These are phyloP conservation scores for Ceriops tagal DNA, from an alignment of 345 rosid species.

Conservation along the genomic window DNA sequence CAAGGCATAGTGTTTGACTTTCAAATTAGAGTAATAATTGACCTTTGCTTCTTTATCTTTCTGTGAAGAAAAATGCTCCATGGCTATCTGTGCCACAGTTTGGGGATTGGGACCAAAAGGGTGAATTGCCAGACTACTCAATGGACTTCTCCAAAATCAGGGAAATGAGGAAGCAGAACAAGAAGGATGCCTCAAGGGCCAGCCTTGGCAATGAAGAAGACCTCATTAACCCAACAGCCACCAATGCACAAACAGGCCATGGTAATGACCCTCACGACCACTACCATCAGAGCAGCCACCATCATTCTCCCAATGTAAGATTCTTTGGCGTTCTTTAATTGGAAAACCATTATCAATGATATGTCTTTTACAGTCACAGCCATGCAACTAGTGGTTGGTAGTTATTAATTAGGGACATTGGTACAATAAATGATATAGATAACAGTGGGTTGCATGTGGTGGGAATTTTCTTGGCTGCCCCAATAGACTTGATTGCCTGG, in stretches of 20 bases:
- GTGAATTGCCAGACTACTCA: conserved; percentile 83
- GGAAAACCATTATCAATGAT: background rate
- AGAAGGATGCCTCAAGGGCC: conserved; percentile 80
- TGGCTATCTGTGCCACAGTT: conserved; percentile 97
- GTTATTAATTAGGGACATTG: background rate
- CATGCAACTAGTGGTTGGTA: background rate
- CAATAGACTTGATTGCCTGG: background rate
- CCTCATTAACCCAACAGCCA: conserved; percentile 53
- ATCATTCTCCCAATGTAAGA: conserved; percentile 62
- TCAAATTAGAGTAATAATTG: background rate
- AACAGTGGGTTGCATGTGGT: conserved; percentile 4
- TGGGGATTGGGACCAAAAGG: conserved; percentile 98
- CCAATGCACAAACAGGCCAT: conserved; percentile 31
- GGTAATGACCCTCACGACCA: conserved; percentile 26
- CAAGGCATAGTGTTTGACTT: background rate
- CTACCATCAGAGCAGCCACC: conserved; percentile 36
- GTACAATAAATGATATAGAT: background rate
- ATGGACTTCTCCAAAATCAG: conserved; percentile 86
- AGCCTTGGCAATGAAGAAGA: conserved; percentile 95
- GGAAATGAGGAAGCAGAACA: conserved; percentile 93
- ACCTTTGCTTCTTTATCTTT: background rate
- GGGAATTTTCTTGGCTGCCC: conserved; percentile 10
- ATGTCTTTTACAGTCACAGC: background rate
- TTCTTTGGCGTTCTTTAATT: conserved; percentile 10
- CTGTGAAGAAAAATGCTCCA: conserved; percentile 55